phyloP scores from a whole-genome alignment of 2,329 filamentous ascomycete genomes.

The Colletotrichum sp. region DNA sequence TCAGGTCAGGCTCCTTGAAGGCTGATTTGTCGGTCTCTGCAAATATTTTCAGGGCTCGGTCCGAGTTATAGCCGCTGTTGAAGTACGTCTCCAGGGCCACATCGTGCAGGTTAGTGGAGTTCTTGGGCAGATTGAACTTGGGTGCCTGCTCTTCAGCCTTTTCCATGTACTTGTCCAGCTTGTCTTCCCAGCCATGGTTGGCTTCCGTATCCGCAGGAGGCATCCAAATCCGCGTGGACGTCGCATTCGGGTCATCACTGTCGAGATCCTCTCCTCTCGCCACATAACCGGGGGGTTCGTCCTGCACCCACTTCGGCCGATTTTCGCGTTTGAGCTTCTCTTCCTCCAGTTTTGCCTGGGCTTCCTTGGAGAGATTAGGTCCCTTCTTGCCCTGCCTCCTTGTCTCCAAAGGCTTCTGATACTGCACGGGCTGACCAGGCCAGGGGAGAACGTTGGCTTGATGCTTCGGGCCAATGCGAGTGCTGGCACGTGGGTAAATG shows the following conservation, averaged over 20 bases:
- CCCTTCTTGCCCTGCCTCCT: conserved; percentile 85
- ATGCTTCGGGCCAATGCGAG: conserved; percentile 86
- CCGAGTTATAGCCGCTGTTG: conserved; percentile 71
- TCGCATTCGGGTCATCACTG: conserved; percentile 75
- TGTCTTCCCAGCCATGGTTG: conserved; percentile 66
- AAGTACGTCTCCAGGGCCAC: conserved; percentile 79
- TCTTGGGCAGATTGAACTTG: conserved; percentile 72
- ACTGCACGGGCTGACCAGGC: conserved; percentile 86
- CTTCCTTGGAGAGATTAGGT: conserved; percentile 79
- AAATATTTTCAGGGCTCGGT: conserved; percentile 73
- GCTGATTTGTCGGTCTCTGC: conserved; percentile 70
- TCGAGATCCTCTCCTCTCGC: conserved; percentile 79
- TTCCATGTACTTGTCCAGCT: conserved; percentile 74
- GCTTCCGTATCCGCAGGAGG: conserved; percentile 64
- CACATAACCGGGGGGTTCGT: conserved; percentile 87
- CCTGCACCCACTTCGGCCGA: conserved; percentile 91
- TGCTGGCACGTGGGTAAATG: conserved; percentile 95
- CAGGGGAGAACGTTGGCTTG: conserved; percentile 86
- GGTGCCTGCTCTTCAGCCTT: conserved; percentile 69
- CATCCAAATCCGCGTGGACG: conserved; percentile 79
- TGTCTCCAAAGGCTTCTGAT: conserved; percentile 85
- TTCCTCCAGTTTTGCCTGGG: conserved; percentile 77
- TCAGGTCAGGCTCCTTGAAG: conserved; percentile 85
- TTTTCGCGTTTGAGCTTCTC: conserved; percentile 81
- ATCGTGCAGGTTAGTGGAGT: conserved; percentile 87